A percentile compares a stretch with the other conserved stretches of the same genome.
Evolutionary conservation across 345 rosid species (phyloP).

Genomic region (Hibiscus tridactylites): DNA sequence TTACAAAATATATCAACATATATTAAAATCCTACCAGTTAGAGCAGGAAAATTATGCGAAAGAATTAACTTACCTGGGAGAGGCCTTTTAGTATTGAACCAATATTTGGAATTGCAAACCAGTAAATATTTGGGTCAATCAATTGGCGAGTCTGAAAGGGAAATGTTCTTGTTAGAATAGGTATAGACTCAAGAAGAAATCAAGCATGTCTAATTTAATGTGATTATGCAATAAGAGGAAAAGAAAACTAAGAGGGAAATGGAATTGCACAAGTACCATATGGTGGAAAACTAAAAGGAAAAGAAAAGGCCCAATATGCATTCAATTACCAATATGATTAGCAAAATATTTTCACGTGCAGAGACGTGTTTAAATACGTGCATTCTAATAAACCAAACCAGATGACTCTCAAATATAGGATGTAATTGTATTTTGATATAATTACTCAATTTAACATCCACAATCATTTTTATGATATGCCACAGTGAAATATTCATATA

Average conservation of each 20-base stretch:
- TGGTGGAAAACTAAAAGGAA: background rate
- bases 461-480: background rate
- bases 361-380: background rate
- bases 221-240: conserved; percentile 32
- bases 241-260: background rate
- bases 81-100: conserved; percentile 82
- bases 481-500: background rate
- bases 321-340: background rate
- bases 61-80: conserved; percentile 45
- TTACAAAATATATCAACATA: background rate
- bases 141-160: conserved; percentile 2
- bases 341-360: background rate
- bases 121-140: conserved; percentile 45
- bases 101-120: conserved; percentile 85
- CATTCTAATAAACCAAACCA: background rate
- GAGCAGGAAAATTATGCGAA: background rate
- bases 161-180: background rate
- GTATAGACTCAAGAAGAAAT: background rate
- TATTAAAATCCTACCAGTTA: background rate
- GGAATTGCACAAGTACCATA: background rate
- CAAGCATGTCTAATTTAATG: conserved; percentile 16
- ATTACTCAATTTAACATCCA: background rate
- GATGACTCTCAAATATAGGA: background rate
- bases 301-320: background rate
- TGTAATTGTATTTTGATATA: background rate